Percentiles rank a stretch among this genome's conserved stretches.
phyloP scores from a whole-genome alignment of 176 grass and related monocot species.

The Lolium multiflorum region DNA sequence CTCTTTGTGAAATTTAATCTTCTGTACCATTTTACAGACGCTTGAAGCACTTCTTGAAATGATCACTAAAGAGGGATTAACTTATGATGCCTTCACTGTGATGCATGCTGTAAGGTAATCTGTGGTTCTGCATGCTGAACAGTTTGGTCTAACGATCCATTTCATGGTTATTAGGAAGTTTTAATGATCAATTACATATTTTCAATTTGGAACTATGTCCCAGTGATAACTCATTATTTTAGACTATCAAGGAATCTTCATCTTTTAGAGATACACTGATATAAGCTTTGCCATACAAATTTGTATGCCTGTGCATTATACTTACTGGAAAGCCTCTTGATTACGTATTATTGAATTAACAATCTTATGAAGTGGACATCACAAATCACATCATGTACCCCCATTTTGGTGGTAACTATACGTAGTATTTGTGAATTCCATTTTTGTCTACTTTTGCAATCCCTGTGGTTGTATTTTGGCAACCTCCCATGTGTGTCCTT shows the following conservation, averaged over 20 bases:
- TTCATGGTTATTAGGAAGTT: slow-evolving; percentile 26
- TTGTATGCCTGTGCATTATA: slow-evolving; percentile 8
- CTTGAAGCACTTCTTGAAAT: slow-evolving; percentile 94
- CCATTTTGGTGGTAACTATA: neutral
- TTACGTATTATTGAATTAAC: slow-evolving; percentile 31
- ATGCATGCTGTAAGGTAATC: slow-evolving; percentile 90
- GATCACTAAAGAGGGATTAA: slow-evolving; percentile 66
- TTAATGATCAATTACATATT: slow-evolving; percentile 15
- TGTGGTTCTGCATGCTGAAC: slow-evolving; percentile 28
- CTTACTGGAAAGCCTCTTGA: slow-evolving; percentile 20
- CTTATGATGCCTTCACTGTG: slow-evolving; percentile 77
- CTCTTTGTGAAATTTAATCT: slow-evolving; percentile 36
- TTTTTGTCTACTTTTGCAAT: slow-evolving; percentile 15
- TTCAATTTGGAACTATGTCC: slow-evolving; percentile 22
- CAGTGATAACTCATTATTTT: slow-evolving; percentile 12
- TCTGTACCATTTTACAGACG: slow-evolving; percentile 55
- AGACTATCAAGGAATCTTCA: slow-evolving; percentile 3
- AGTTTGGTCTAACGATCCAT: slow-evolving; percentile 32
- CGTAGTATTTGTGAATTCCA: neutral
- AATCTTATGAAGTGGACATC: slow-evolving; percentile 21
- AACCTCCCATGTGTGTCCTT: slow-evolving; percentile 7
- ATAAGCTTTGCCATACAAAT: slow-evolving; percentile 20
- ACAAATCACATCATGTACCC: neutral
- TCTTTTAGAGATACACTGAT: slow-evolving; percentile 32
- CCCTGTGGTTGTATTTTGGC: slow-evolving; percentile 1